Conservation (phyloP, 176 grass and related monocot genomes). For the Juncus inflexus region DNA sequence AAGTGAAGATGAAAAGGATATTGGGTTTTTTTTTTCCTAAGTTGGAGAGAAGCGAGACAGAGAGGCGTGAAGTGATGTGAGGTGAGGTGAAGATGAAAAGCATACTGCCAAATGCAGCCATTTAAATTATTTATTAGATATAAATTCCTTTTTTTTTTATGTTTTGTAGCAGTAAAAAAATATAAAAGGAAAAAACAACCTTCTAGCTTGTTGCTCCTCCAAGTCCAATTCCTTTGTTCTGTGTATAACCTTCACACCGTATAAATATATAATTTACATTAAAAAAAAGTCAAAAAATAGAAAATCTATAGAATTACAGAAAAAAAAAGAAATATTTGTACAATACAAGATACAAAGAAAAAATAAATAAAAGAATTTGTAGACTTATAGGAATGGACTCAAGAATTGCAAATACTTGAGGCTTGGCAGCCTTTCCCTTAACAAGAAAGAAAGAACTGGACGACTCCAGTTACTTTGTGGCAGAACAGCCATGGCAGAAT, state of each 20-base stretch:
- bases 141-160: too few relatives aligned
- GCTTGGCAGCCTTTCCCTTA: conserved; percentile 82
- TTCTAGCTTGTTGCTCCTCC: conserved; percentile 73
- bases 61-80: too few relatives aligned
- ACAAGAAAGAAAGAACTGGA: conserved; percentile 89
- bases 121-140: too few relatives aligned
- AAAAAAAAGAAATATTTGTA: too few relatives aligned
- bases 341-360: too few relatives aligned
- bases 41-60: too few relatives aligned
- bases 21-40: too few relatives aligned
- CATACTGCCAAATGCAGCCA: too few relatives aligned
- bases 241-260: conserved; percentile 92
- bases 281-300: neutral
- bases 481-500: conserved; percentile 93
- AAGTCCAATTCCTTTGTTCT: conserved; percentile 76
- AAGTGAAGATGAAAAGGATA: too few relatives aligned
- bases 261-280: conserved; percentile 16
- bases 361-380: neutral
- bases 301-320: neutral
- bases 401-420: conserved; percentile 58
- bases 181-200: conserved; percentile 41
- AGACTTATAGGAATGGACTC: conserved; percentile 70
- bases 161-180: too few relatives aligned
- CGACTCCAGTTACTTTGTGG: conserved; percentile 81
- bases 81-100: too few relatives aligned